These are phyloP conservation scores for Cladosporium sp. DNA, from an alignment of 2,329 filamentous ascomycete species.

Conservation along the genomic window DNA sequence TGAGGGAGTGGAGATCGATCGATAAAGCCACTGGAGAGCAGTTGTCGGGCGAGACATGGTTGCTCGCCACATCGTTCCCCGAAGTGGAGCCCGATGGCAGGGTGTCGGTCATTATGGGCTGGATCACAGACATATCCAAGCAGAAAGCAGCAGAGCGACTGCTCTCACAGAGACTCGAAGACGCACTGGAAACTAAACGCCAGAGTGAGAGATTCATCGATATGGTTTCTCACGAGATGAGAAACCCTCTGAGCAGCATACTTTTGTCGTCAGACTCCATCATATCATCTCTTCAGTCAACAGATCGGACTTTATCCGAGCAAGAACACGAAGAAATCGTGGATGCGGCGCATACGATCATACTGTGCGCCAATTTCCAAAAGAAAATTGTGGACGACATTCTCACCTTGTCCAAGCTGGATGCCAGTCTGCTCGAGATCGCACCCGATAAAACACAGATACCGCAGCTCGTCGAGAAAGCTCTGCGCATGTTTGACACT, in stretches of 20 bases:
- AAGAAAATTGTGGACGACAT: slow-evolving; percentile 52
- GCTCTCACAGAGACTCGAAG: slow-evolving; percentile 38
- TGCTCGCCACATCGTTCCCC: slow-evolving; percentile 26
- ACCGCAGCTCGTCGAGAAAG: slow-evolving; percentile 36
- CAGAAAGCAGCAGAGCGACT: slow-evolving; percentile 36
- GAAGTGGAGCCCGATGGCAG: slow-evolving; percentile 34
- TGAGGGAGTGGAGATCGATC: slow-evolving; percentile 25
- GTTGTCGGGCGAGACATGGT: slow-evolving; percentile 23
- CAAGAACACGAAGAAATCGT: slow-evolving; percentile 23
- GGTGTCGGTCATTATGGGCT: slow-evolving; percentile 29
- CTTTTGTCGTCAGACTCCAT: slow-evolving; percentile 48
- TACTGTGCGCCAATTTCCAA: slow-evolving; percentile 36
- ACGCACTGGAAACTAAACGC: slow-evolving; percentile 29
- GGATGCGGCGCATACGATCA: slow-evolving; percentile 35
- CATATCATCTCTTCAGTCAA: slow-evolving; percentile 22
- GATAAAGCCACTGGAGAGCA: slow-evolving; percentile 17
- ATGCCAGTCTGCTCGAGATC: slow-evolving; percentile 39
- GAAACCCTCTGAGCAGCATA: slow-evolving; percentile 48
- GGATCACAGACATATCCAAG: slow-evolving; percentile 33
- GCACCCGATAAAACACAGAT: slow-evolving; percentile 41
- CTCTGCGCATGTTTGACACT: slow-evolving; percentile 43
- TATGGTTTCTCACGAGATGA: slow-evolving; percentile 45
- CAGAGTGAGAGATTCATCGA: slow-evolving; percentile 38
- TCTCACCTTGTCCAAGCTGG: slow-evolving; percentile 45
- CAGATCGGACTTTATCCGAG: slow-evolving; percentile 35